Evolutionary conservation across 805 yeast genomes (phyloP), one percentile per base, ranked within the genome.

Genomic region (Blastobotrys americana): DNA sequence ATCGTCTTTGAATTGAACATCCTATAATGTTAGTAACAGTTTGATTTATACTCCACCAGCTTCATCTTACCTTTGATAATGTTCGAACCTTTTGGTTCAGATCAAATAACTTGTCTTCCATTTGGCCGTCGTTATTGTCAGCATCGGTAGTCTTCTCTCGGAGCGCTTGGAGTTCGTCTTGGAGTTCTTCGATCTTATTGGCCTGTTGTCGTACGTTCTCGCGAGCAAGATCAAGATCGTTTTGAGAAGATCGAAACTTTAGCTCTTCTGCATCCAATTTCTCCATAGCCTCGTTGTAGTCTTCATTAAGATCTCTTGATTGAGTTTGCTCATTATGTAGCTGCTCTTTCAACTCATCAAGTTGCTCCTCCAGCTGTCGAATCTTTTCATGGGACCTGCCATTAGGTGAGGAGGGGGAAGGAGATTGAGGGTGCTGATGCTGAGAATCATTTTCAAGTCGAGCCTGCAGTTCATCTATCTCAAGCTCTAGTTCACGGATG

Each of bases 301-400:
- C 33, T 18, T 39, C 47, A 20, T 28, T 28, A 20, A 5, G 31
- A 25, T 28, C 34, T 47, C 44, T 8, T 38, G 33, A 19, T 47
- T 48, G 6, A 46, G 47, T 34, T 48, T 53, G 18, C 48, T 42
- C 20, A 40, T 45, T 6, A 46, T 46, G n/a, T 41, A n/a, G 41
- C 16, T 55, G 55, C 19, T 48, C 53, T 39, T 56, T 54, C 5
- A 56, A 43, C 40, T 54, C 52, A 9, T 48, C 55, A 5, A 54
- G 39, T n/a, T 52, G 53, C 27, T 44, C 53, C 25, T 49, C 44
- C 46, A 54, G 49, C 8, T 22, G 43, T 10, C 49, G 47, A 9
- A 52, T 16, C 20, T 55, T 50, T 4, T 47, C 45, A 38, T 56
- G 58, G 43, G 31, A 25, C 13, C 10, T 13, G 10, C 10, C 8